These are phyloP conservation scores for Alliaria petiolata DNA, from an alignment of 345 rosid genomes.

Conservation along the genomic window DNA sequence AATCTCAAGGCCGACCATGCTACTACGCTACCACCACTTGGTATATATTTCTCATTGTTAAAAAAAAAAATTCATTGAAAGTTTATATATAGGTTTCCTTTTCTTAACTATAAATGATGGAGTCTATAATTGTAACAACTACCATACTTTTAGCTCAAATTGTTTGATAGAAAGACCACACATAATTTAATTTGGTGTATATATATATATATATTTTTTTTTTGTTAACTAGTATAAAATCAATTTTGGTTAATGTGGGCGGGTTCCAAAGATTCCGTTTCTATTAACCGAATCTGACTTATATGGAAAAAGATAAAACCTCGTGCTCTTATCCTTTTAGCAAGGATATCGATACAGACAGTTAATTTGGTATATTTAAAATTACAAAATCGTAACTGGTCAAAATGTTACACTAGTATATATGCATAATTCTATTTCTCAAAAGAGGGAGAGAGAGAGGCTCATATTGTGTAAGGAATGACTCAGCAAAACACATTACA, in stretches of 20 bases:
- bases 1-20: too few relatives aligned
- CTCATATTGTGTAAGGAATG: slow-evolving; percentile 1
- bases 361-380: neutral
- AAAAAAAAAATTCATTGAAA: too few relatives aligned
- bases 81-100: neutral
- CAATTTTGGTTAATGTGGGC: too few relatives aligned
- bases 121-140: neutral
- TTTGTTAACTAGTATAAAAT: too few relatives aligned
- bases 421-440: neutral
- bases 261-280: too few relatives aligned
- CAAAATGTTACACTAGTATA: neutral
- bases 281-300: too few relatives aligned
- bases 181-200: neutral
- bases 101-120: neutral
- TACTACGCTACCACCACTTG: too few relatives aligned
- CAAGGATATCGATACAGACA: too few relatives aligned
- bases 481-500: slow-evolving; percentile 17
- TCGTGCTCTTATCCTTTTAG: too few relatives aligned
- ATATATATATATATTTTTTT: too few relatives aligned
- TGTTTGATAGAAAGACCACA: neutral
- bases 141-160: neutral
- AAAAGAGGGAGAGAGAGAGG: neutral
- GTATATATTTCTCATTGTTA: neutral
- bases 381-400: neutral
- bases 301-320: too few relatives aligned